Base-by-base conservation (phyloP, 139 green algal species). In the Chlorella sp. region DNA sequence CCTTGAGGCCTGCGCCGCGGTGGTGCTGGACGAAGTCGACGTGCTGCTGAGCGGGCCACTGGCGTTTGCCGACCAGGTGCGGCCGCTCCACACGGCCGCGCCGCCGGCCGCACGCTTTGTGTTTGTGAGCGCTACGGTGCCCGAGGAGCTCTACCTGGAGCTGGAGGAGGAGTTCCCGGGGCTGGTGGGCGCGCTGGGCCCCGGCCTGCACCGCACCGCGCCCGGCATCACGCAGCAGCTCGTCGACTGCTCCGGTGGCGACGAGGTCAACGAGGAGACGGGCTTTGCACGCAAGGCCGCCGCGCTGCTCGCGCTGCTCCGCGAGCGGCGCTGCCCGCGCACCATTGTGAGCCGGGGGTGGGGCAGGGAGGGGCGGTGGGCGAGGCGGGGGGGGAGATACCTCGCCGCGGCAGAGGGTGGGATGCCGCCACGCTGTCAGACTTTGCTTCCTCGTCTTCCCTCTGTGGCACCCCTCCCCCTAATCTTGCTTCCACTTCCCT, bases 211-310 rank as follows among this genome's bases (percentile, higher is more conserved):
- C 80, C 81, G 92, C 33, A 92, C 87, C 0, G 84, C 90, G n/a
- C 29, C 83, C 87, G 90, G 90, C 6, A 77, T 93, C 53, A 71
- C 75, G n/a, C 90, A 98, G 87, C 89, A 96, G 84, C 83, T 98
- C 36, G 82, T 98, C 35, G 95, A 98, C 83, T 98, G 95, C 86
- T 91, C 79, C 65, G 94, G 95, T n/a, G 95, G 93, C 21, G 89
- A 92, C 14, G 90, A 94, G 51, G 84, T 95, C 12, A 85, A 73
- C 25, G 85, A 93, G 45, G 93, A 96, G 79, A 88, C 36, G 27
- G 94, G 89, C 31, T 90, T 88, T 31, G 41, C 46, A 48, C 86
- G 94, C 66, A 98, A 98, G 86, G 76, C 87, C 19, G 87, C 87
- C 15, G 90, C 92, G 31, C 76, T 98, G 50, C 38, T 82, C n/a